A percentile compares a stretch with the other conserved stretches of the same genome.
Evolutionary conservation across 352 stramenopile species (phyloP).

Genomic region (Globisporangium paddicum): DNA sequence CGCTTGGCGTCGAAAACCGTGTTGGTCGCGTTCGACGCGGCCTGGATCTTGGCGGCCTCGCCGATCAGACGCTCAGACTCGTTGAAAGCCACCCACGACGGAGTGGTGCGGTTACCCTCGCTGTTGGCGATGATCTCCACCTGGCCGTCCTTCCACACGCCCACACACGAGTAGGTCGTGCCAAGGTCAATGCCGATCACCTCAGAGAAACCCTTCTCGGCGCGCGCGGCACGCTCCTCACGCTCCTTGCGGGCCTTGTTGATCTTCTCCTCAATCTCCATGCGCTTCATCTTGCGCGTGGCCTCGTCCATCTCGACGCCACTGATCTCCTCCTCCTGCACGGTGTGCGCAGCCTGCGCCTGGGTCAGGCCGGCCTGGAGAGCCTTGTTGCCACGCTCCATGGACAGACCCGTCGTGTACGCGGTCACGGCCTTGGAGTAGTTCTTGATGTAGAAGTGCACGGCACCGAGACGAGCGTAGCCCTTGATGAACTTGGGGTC

Average conservation of each 20-base stretch:
- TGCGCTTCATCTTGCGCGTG: constrained; percentile 88
- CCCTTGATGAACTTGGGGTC: constrained; percentile 85
- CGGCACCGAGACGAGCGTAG: constrained; percentile 79
- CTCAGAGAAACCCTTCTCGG: constrained; percentile 83
- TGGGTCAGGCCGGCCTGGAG: constrained; percentile 79
- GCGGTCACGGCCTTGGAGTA: constrained; percentile 83
- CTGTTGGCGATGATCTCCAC: constrained; percentile 97
- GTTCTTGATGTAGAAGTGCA: constrained; percentile 88
- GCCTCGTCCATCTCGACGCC: constrained; percentile 87
- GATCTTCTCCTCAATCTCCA: constrained; percentile 89
- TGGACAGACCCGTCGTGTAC: constrained; percentile 73
- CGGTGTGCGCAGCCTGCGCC: constrained; percentile 75
- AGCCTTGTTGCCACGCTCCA: constrained; percentile 84
- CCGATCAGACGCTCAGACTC: constrained; percentile 93
- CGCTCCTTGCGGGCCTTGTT: constrained; percentile 86
- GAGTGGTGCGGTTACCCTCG: constrained; percentile 93
- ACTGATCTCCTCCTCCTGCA: constrained; percentile 81
- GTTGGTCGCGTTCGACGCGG: constrained; percentile 93
- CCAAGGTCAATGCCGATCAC: constrained; percentile 96
- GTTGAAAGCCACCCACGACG: constrained; percentile 96
- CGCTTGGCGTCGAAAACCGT: constrained; percentile 97
- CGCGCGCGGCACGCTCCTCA: constrained; percentile 77
- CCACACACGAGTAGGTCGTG: constrained; percentile 97
- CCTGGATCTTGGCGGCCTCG: constrained; percentile 92
- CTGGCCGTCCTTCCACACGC: constrained; percentile 96